Percentiles rank a stretch among this genome's conserved stretches.
phyloP scores from a whole-genome alignment of 768 basidiomycete species.

The Xerocomus spinulosus region DNA sequence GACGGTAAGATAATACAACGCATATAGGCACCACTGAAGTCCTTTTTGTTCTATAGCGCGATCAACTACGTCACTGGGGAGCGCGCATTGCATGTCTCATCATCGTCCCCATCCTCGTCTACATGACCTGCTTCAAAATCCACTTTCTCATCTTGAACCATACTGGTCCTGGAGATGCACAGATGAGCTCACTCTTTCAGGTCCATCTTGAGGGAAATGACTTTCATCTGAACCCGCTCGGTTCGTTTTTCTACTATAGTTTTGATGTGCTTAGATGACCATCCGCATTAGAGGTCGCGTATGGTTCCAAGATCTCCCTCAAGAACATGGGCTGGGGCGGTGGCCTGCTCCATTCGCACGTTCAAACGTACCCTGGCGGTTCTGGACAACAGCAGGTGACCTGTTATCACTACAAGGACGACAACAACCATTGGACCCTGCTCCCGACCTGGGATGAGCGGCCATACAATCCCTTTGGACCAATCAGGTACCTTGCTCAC shows the following conservation, averaged over 20 bases:
- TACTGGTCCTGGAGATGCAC: conserved; percentile 93
- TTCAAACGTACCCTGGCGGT: conserved; percentile 91
- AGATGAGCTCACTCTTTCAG: conserved; percentile 99
- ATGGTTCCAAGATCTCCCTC: conserved; percentile 85
- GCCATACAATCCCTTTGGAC: conserved; percentile 57
- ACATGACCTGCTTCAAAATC: conserved; percentile 91
- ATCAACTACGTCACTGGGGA: conserved; percentile 87
- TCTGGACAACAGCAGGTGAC: conserved; percentile 95
- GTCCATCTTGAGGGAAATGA: conserved; percentile 94
- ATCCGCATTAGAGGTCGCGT: conserved; percentile 63
- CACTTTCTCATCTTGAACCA: conserved; percentile 95
- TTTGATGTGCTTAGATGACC: conserved; percentile 1
- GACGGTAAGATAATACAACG: conserved; percentile 51
- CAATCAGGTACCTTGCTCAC: conserved; percentile 65
- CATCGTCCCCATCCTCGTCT: conserved; percentile 84
- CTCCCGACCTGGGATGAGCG: conserved; percentile 78
- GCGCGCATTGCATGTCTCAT: conserved; percentile 85
- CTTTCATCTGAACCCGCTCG: conserved; percentile 85
- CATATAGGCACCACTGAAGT: conserved; percentile 2
- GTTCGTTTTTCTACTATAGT: conserved; percentile 35
- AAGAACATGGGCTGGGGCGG: conserved; percentile 99
- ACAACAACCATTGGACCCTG: conserved; percentile 90
- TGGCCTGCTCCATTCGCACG: conserved; percentile 92
- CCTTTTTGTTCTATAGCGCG: conserved; percentile 51
- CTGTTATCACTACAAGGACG: conserved; percentile 99